Base-by-base conservation (phyloP, 73 alveolate species). In the Paramecium pentaurelia region DNA sequence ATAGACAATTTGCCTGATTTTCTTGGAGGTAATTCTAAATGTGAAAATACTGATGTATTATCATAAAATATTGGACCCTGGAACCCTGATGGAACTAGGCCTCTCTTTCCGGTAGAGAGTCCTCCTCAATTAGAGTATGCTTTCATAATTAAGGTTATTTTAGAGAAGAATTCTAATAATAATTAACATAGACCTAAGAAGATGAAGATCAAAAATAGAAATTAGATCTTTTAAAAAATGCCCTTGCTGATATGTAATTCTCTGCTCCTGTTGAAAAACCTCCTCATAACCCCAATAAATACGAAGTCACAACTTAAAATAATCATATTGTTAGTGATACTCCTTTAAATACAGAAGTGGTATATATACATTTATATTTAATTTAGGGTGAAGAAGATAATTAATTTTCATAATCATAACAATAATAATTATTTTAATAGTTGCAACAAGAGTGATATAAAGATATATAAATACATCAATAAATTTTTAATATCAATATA, bases 1-100 rank as follows among this genome's bases (percentile, higher is more conserved):
- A 86, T 60, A 25, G 97, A 95, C 34, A 96, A 93, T 68, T 60
- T 96, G 25, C 98, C 98, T 87, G 94, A 83, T 14, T 89, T 93
- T 36, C 45, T 96, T 11, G 97, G 97, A 60, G 98, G 98, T 0
- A 88, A 88, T 38, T 95, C 97, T 9, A 93, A 87, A 36, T 95
- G 98, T 64, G 93, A 64, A 38, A 18, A 42, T 12, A 80, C 77
- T 6, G 91, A 80, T 80, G 47, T 80, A 11, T 75, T 94, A 2
- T 93, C 88, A 51, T 44, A 80, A 34, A 94, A 94, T 92, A 92
- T 94, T 28, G 96, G 97, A 4, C 96, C 96, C 16, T 94, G 97
- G 97, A 94, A 94, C 86, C 97, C 96, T 32, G 86, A 92, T 86
- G 97, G 96, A 14, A 59, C 20, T 20, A 20, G 37, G 11, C 94